Conservation (phyloP, 495 filamentous ascomycete genomes). For the Aspergillus taichungensis region DNA sequence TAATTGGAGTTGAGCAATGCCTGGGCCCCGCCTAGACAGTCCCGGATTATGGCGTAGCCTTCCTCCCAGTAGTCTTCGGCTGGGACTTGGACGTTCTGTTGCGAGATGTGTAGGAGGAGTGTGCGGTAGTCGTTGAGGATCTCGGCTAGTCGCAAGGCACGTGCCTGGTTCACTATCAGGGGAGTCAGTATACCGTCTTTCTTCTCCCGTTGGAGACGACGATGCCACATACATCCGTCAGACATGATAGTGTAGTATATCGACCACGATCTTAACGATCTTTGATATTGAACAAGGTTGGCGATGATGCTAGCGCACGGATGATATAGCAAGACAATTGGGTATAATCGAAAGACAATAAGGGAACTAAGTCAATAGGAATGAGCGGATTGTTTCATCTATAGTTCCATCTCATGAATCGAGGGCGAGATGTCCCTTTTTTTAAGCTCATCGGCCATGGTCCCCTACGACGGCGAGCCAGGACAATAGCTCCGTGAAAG, state of each 20-base stretch:
- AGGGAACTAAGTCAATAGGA: constrained; percentile 1
- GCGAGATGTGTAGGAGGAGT: constrained; percentile 70
- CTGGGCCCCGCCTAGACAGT: constrained; percentile 68
- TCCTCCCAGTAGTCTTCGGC: constrained; percentile 67
- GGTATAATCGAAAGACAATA: constrained; percentile 7
- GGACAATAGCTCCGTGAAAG: constrained; percentile 5
- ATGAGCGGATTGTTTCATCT: constrained; percentile 7
- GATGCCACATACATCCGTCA: too few relatives aligned
- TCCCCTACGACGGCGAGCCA: constrained; percentile 8
- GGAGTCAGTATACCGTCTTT: constrained; percentile 1
- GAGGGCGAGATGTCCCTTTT: constrained; percentile 18
- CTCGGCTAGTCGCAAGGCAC: constrained; percentile 72
- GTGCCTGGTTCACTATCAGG: constrained; percentile 68
- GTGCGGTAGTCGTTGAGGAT: constrained; percentile 78
- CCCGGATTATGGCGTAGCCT: constrained; percentile 67
- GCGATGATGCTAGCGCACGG: too few relatives aligned
- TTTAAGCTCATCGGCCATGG: constrained; percentile 12
- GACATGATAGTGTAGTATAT: too few relatives aligned
- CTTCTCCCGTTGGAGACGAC: not conserved
- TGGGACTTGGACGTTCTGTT: constrained; percentile 48
- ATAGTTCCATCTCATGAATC: constrained; percentile 7
- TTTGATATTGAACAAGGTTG: too few relatives aligned
- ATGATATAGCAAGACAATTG: not conserved
- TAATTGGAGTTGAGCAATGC: constrained; percentile 63
- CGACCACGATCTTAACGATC: too few relatives aligned